Evolutionary conservation across 371 early-diverging fungal species (phyloP), one percentile per base, ranked within the genome.

Genomic region (Mucor mucedo): DNA sequence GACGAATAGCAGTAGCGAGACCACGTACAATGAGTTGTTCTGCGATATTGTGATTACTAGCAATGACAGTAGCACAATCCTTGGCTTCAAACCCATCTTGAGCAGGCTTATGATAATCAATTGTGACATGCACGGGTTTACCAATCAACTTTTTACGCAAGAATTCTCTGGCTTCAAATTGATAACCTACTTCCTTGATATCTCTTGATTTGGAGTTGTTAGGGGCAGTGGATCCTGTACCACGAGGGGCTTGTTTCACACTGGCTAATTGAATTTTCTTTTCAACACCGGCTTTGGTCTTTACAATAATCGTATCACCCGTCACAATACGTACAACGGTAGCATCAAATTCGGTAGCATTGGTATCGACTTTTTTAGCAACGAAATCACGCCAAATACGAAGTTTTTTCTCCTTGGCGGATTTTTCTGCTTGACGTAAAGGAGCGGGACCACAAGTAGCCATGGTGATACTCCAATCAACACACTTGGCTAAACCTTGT

Each of bases 81-180:
- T 90, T 89, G 48, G 88, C 90, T 66, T 94, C 95, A 71, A 88
- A 95, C 32, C 89, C 92, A 52, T 95, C 95, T 32, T 87, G 84
- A 7, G 96, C 91, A 9, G 93, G 92, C 69, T 95, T 94, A 69
- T 89, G 81, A 73, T 93, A 98, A 69, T 96, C 98, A 54, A 95
- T 82, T 3, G 76, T 81, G 35, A 95, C 90, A 45, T 87, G 91
- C 14, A 91, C 90, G n/a, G 76, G 77, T 69, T 93, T 91, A 39
- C 97, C 98, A 63, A 97, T 91, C 62, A 94, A 77, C 52, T 87
- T 82, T 72, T 92, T 91, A 52, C 98, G 87, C 61, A 98, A 80
- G 68, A 87, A 88, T 72, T 93, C 98, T 67, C 90, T 87, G 11
- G 97, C 95, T 65, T 96, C 94, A 61, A 88, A 87, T 57, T 91